Conservation (phyloP, 176 grass and related monocot genomes). For the Cymbopogon citratus region DNA sequence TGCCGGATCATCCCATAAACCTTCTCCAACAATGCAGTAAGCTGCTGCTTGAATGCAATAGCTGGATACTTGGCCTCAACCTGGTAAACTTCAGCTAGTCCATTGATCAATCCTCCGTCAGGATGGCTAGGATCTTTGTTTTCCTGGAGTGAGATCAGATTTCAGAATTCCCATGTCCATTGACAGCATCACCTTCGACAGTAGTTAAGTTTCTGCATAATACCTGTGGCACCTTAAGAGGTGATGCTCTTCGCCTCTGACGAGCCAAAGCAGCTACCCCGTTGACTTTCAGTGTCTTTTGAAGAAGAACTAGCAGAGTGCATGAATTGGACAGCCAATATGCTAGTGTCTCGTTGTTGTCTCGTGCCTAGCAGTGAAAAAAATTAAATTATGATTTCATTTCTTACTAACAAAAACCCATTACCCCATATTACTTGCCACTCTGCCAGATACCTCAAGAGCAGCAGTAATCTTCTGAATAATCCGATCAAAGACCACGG, state of each 20-base stretch:
- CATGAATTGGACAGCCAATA: constrained; percentile 75
- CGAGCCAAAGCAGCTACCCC: constrained; percentile 39
- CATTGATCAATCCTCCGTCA: constrained; percentile 40
- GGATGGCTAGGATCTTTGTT: constrained; percentile 26
- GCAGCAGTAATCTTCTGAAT: constrained; percentile 52
- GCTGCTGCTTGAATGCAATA: constrained; percentile 63
- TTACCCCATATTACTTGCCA: neutral
- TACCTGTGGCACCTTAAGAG: constrained; percentile 36
- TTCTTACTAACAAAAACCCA: neutral
- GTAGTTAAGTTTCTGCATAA: neutral
- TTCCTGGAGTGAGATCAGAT: constrained; percentile 23
- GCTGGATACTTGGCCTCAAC: constrained; percentile 78
- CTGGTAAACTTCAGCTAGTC: constrained; percentile 37
- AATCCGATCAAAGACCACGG: constrained; percentile 48
- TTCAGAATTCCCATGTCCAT: neutral
- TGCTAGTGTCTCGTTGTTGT: constrained; percentile 46
- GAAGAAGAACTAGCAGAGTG: constrained; percentile 52
- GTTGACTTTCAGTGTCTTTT: constrained; percentile 51
- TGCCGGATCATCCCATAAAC: constrained; percentile 67
- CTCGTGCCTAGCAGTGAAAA: constrained; percentile 28
- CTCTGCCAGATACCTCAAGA: constrained; percentile 34
- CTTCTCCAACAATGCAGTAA: constrained; percentile 69
- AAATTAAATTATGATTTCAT: neutral
- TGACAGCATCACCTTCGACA: neutral
- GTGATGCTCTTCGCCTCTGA: constrained; percentile 45